These are phyloP conservation scores for Tylopilus sp. DNA, from an alignment of 1,284 basidiomycete genomes.

Conservation along the genomic window DNA sequence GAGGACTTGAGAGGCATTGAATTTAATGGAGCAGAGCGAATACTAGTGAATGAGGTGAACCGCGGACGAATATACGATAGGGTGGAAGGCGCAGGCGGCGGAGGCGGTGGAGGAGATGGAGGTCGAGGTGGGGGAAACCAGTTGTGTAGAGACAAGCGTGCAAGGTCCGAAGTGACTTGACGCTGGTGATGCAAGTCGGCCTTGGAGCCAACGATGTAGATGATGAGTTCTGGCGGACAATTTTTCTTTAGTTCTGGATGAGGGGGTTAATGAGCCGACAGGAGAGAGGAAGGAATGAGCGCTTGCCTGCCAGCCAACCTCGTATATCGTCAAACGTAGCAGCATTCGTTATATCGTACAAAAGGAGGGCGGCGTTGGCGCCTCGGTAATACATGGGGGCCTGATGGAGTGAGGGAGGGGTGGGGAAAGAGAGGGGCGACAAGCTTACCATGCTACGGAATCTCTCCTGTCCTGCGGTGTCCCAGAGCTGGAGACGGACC, in stretches of 20 bases:
- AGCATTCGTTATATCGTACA: slow-evolving; percentile 96
- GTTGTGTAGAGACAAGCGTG: slow-evolving; percentile 73
- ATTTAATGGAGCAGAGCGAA: slow-evolving; percentile 54
- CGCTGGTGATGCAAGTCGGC: slow-evolving; percentile 70
- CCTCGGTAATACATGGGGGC: slow-evolving; percentile 99
- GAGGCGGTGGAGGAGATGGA: slow-evolving; percentile 56
- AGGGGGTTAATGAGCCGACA: slow-evolving; percentile 13
- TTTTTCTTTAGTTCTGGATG: slow-evolving; percentile 81
- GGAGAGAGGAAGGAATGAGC: background rate
- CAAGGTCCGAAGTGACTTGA: slow-evolving; percentile 76
- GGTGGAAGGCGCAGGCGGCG: slow-evolving; percentile 59
- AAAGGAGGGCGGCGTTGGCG: slow-evolving; percentile 91
- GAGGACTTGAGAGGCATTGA: slow-evolving; percentile 39
- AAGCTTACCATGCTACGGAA: slow-evolving; percentile 85
- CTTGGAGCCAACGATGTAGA: slow-evolving; percentile 91
- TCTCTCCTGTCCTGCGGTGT: slow-evolving; percentile 97
- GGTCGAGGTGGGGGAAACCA: slow-evolving; percentile 78
- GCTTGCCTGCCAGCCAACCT: slow-evolving; percentile 85
- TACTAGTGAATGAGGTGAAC: slow-evolving; percentile 76
- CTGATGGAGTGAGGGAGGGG: slow-evolving; percentile 38
- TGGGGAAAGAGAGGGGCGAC: slow-evolving; percentile 13
- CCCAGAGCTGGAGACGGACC: slow-evolving; percentile 87
- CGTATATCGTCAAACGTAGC: slow-evolving; percentile 88
- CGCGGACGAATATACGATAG: slow-evolving; percentile 82
- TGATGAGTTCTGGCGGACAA: slow-evolving; percentile 78